These are phyloP conservation scores for Nemania abortiva DNA, from an alignment of 2,329 filamentous ascomycete genomes.

Conservation along the genomic window DNA sequence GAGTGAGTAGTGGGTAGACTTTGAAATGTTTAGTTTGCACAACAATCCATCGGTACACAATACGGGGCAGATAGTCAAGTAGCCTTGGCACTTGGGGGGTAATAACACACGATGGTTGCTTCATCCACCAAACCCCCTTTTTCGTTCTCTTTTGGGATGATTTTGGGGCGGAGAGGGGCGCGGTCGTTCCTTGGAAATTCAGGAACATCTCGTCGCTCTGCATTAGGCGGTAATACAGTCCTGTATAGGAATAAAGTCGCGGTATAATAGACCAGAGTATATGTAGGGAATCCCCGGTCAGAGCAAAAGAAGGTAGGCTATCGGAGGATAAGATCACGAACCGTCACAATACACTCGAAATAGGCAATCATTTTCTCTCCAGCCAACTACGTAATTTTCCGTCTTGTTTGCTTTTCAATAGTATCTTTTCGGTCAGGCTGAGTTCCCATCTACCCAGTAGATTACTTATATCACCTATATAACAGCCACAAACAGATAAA, in stretches of 20 bases:
- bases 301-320: slow-evolving; percentile 4
- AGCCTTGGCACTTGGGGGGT: slow-evolving; percentile 34
- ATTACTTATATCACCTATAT: too few species aligned
- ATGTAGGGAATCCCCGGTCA: slow-evolving; percentile 19
- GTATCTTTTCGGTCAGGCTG: too few species aligned
- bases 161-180: slow-evolving; percentile 40
- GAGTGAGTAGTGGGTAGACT: too few species aligned
- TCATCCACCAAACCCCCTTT: slow-evolving; percentile 27
- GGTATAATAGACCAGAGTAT: slow-evolving; percentile 7
- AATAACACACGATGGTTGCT: slow-evolving; percentile 20
- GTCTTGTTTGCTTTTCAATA: too few species aligned
- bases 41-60: background rate
- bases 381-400: too few species aligned
- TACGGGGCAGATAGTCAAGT: background rate
- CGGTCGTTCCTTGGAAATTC: slow-evolving; percentile 38
- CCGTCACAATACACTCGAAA: background rate
- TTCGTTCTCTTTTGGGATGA: slow-evolving; percentile 34
- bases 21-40: background rate
- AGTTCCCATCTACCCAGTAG: too few species aligned
- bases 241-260: background rate
- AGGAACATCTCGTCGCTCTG: slow-evolving; percentile 38
- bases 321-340: background rate
- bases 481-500: background rate
- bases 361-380: background rate
- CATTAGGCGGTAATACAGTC: slow-evolving; percentile 9